Conservation (phyloP, 2,329 filamentous ascomycete species). For the Blumeriella jaapii region DNA sequence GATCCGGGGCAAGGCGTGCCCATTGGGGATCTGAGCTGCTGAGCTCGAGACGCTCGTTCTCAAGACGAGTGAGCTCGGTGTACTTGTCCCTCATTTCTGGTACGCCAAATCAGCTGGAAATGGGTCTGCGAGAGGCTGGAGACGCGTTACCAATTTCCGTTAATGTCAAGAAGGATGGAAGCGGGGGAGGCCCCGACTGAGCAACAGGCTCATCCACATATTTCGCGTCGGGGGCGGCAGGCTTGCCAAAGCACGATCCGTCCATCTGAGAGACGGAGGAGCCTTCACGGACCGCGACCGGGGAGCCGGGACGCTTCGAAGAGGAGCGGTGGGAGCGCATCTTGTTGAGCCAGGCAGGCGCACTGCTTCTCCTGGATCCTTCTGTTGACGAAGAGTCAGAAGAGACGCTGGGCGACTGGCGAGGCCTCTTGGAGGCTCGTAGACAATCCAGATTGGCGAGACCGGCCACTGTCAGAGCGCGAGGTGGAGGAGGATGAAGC, state of each 20-base stretch:
- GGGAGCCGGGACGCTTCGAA: conserved; percentile 20
- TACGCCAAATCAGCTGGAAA: conserved; percentile 8
- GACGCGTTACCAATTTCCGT: conserved; percentile 35
- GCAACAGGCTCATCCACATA: conserved; percentile 2
- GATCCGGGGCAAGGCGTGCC: conserved; percentile 46
- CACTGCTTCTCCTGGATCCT: conserved; percentile 15
- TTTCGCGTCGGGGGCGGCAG: conserved; percentile 6
- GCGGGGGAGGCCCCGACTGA: conserved; percentile 9
- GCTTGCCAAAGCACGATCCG: conserved; percentile 10
- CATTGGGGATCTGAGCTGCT: conserved; percentile 32
- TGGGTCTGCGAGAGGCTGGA: conserved; percentile 1
- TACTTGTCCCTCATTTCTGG: conserved; percentile 47
- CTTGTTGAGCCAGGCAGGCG: conserved; percentile 23
- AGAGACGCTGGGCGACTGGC: conserved; percentile 17
- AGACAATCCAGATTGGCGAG: conserved; percentile 22
- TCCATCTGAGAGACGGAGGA: conserved; percentile 11
- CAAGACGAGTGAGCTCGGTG: conserved; percentile 50
- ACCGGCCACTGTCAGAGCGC: conserved; percentile 10
- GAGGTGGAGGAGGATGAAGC: conserved; percentile 3
- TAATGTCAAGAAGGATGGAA: conserved; percentile 43
- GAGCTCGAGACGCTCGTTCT: conserved; percentile 25
- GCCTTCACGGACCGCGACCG: conserved; percentile 8
- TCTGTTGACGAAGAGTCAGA: conserved; percentile 6
- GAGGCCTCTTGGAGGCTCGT: conserved; percentile 24
- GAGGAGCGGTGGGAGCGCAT: conserved; percentile 21